Base-by-base conservation (phyloP, 176 grass and related monocot genomes). In the Oryza nivara region DNA sequence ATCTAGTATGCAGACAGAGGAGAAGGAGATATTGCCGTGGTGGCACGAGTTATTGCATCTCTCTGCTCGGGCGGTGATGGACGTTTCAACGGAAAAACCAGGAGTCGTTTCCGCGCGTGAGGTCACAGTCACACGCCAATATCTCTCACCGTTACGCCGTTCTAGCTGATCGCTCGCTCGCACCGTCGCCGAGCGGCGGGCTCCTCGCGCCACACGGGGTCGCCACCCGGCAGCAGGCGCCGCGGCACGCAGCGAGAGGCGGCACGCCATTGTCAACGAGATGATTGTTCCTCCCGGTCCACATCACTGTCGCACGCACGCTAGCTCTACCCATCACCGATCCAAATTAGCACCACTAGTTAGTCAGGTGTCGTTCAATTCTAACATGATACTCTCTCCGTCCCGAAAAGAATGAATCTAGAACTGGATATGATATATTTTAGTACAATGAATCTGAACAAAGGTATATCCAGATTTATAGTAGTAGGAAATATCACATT, bases 231-330 rank as follows among this genome's bases (percentile, higher is more conserved):
- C 78, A 44, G 43, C 38, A 17, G 19, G 72, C 86, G 32, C 65
- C 20, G 79, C 30, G 52, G 28, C 38, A 0, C 65, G 34, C 19
- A 63, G 51, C 83, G 66, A 30, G 72, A 35, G 73, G 66, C 65
- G 16, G 65, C 20, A 34, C 5, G 41, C 61, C 64, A 26, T 22
- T 82, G 66, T 77, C 83, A 20, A 23, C 54, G 34, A 82, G 73
- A 72, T 78, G 78, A 90, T 73, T 86, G 83, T 17, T 63, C 9
- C 45, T 13, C 74, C 68, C 58, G 9, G 13, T 73, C 79, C 79
- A 68, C 68, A 78, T 86, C 88, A 20, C 17, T 73, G 74, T 74
- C 74, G 83, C 88, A 86, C 74, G 78, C 88, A 86, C 88, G 73
- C 73, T 3, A 7, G 54, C 54, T 20, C 17, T 20, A 54, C 16